Conservation (phyloP, 768 basidiomycete species). For the Lepiota venenata region DNA sequence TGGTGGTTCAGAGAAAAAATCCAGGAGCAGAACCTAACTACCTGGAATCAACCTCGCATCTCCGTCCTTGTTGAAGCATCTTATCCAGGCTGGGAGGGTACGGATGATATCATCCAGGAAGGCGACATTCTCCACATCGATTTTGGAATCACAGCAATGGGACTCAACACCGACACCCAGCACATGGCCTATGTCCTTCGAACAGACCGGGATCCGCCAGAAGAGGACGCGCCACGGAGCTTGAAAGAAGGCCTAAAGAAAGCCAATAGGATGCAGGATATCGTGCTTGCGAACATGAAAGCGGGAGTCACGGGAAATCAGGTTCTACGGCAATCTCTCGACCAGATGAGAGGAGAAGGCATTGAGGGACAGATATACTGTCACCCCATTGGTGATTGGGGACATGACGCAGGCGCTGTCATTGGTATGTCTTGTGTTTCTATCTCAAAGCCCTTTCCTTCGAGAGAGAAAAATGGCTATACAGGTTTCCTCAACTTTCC, state of each 20-base stretch:
- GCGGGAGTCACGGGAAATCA: conserved; percentile 45
- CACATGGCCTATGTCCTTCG: conserved; percentile 54
- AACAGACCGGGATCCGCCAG: conserved; percentile 25
- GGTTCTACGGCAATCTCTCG: conserved; percentile 36
- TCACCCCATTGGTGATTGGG: conserved; percentile 56
- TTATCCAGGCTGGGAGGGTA: conserved; percentile 40
- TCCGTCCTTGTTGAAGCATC: conserved; percentile 38
- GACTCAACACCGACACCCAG: conserved; percentile 54
- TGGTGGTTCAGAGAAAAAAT: conserved; percentile 57
- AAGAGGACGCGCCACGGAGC: conserved; percentile 38
- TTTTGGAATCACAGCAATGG: conserved; percentile 52
- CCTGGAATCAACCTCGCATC: conserved; percentile 53
- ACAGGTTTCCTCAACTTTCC: conserved; percentile 43
- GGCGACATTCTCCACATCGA: conserved; percentile 54
- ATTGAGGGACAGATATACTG: conserved; percentile 48
- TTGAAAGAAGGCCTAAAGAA: conserved; percentile 41
- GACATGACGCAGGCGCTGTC: conserved; percentile 48
- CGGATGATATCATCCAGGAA: conserved; percentile 35
- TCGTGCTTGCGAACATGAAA: conserved; percentile 39
- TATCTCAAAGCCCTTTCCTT: not conserved
- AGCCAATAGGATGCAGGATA: conserved; percentile 50
- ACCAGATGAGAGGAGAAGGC: conserved; percentile 41
- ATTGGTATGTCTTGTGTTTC: conserved; percentile 25
- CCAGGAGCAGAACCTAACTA: conserved; percentile 40
- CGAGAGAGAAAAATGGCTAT: too few relatives aligned